These are phyloP conservation scores for Huntiella decipiens DNA, from an alignment of 2,329 filamentous ascomycete species.

Conservation along the genomic window DNA sequence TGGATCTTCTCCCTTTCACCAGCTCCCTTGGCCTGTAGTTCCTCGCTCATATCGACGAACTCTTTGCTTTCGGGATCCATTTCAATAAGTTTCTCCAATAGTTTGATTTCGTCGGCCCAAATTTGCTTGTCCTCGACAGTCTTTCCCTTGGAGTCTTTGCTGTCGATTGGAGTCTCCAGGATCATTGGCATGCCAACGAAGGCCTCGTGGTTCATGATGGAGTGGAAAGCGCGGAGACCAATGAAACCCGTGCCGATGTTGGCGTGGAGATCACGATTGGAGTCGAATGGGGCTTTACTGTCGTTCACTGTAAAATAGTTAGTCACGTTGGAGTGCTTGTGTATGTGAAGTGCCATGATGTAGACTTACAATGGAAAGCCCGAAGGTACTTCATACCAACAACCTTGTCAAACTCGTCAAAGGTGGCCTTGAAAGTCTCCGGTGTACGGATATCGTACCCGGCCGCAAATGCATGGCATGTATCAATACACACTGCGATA, in stretches of 20 bases:
- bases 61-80: constrained; percentile 60
- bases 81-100: constrained; percentile 72
- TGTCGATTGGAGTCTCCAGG: constrained; percentile 85
- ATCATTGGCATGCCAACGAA: constrained; percentile 76
- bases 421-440: constrained; percentile 50
- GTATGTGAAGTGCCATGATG: background rate
- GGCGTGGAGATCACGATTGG: constrained; percentile 75
- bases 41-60: constrained; percentile 46
- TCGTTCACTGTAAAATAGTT: constrained; percentile 53
- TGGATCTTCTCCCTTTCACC: constrained; percentile 56
- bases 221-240: constrained; percentile 77
- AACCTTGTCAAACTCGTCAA: constrained; percentile 55
- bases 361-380: constrained; percentile 48
- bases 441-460: constrained; percentile 76
- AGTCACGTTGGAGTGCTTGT: background rate
- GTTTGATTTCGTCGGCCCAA: constrained; percentile 88
- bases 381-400: constrained; percentile 66
- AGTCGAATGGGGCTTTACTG: constrained; percentile 72
- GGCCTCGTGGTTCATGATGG: constrained; percentile 62
- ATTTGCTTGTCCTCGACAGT: constrained; percentile 58
- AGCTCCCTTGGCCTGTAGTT: constrained; percentile 48
- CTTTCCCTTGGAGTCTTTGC: constrained; percentile 44
- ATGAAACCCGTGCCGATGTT: constrained; percentile 94
- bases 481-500: constrained; percentile 89
- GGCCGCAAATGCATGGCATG: constrained; percentile 87